These are phyloP conservation scores for Kuraishia hungarica DNA, from an alignment of 805 yeast species.

Conservation along the genomic window DNA sequence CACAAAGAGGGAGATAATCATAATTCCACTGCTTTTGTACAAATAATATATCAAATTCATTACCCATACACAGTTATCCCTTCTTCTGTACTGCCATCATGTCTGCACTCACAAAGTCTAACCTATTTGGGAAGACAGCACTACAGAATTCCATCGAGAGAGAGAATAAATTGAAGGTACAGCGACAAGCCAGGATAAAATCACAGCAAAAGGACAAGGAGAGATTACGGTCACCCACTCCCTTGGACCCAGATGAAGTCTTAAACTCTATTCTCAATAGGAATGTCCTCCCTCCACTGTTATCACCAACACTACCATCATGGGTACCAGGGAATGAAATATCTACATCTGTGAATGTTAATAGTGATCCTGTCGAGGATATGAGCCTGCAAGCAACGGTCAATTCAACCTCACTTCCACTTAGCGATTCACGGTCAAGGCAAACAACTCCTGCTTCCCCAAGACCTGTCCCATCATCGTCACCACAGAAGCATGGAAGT, in stretches of 20 bases:
- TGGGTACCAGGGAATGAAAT: not conserved
- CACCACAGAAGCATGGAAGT: not conserved
- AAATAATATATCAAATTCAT: not conserved
- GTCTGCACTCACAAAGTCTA: not conserved
- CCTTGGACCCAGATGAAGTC: not conserved
- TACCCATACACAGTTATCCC: not conserved
- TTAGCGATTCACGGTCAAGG: not conserved
- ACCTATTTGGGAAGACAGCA: not conserved
- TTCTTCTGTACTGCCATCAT: not conserved
- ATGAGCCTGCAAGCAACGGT: not conserved
- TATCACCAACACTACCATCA: slow-evolving; percentile 2
- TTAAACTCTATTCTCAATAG: not conserved
- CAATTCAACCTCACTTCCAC: not conserved
- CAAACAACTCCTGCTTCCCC: not conserved
- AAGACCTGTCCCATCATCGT: not conserved
- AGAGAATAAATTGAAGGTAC: not conserved
- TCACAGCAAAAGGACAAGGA: not conserved
- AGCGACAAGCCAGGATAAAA: not conserved
- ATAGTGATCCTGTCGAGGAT: not conserved
- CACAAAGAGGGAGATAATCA: too few relatives aligned
- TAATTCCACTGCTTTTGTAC: too few relatives aligned
- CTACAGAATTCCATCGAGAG: not conserved
- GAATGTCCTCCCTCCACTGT: not conserved
- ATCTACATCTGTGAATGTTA: too few relatives aligned
- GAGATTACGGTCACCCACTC: not conserved